Conservation (phyloP, 805 yeast genomes). For the Metschnikowia colocasiae region DNA sequence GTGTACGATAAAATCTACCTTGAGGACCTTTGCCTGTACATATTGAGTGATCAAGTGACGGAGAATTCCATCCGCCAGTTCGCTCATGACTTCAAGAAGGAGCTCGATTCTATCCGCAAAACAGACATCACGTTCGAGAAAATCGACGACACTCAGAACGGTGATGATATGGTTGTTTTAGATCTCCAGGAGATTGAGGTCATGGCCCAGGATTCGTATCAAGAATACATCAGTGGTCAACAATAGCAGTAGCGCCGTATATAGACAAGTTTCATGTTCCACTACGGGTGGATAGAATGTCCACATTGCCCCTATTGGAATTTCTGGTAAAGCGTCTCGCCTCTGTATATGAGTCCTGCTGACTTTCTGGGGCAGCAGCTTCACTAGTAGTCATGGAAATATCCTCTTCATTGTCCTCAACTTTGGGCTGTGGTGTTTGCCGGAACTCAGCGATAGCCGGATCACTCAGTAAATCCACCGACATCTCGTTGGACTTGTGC, state of each 20-base stretch:
- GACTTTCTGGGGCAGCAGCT: neutral
- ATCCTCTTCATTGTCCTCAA: conserved; percentile 12
- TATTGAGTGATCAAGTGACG: conserved; percentile 54
- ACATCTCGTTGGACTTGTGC: conserved; percentile 31
- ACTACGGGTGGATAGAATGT: conserved; percentile 1
- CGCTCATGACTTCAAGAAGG: conserved; percentile 60
- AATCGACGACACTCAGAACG: conserved; percentile 23
- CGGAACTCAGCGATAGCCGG: conserved; percentile 4
- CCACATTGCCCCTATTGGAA: conserved; percentile 1
- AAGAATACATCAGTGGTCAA: conserved; percentile 1
- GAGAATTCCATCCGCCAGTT: conserved; percentile 58
- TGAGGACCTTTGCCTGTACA: conserved; percentile 77
- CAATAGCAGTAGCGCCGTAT: neutral
- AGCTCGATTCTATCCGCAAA: conserved; percentile 35
- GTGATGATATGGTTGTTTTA: conserved; percentile 19
- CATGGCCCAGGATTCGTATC: conserved; percentile 18
- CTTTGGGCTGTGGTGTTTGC: neutral
- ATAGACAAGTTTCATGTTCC: neutral
- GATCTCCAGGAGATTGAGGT: conserved; percentile 17
- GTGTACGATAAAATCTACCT: conserved; percentile 75
- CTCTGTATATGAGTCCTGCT: neutral
- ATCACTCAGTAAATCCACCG: conserved; percentile 24
- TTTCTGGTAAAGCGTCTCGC: conserved; percentile 2
- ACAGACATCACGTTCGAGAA: conserved; percentile 57
- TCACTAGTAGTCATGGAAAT: conserved; percentile 18